Base-by-base conservation (phyloP, 768 basidiomycete species). In the Termitomyces heimii region DNA sequence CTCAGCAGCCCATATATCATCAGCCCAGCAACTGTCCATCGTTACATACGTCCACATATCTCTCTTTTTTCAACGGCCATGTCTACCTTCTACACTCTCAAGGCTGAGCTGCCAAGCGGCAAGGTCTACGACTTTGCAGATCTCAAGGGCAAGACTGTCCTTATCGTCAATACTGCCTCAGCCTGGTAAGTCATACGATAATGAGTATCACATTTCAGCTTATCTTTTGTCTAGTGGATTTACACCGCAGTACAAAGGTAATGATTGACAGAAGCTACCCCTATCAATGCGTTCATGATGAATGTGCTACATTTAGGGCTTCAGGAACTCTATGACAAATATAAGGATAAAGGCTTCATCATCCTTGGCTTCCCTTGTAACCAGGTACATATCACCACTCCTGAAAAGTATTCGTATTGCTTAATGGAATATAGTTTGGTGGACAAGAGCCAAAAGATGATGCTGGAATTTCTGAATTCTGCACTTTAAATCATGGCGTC, bases 281-380 rank as follows among this genome's bases (percentile, higher is more conserved):
- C 26, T 31, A 14, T 54, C n/a, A 24, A 28, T 40, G 6, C 35
- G n/a, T 18, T 52, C 37, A 20, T 28, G 35, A 52, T 29, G 1
- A 28, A 39, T 28, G 26, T 32, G 16, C 13, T 59, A 29, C 12
- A 39, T 66, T 52, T 64, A 80, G 93, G 91, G 46, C 82, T 98
- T 24, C 90, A 98, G 71, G 72, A 73, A 18, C 75, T 94, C 18
- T 82, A 95, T 70, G 81, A 93, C 54, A 89, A 89, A 67, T 89
- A 92, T 76, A 85, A 88, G 67, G 86, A 86, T 52, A 74, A 80
- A 55, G 90, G 79, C 6, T 78, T 96, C 45, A 79, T 85, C 50
- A 82, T 97, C 55, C 79, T 97, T 52, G 94, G 93, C 3, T 96
- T 96, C 78, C 95, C 95, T 12, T 94, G 86, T 72, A 92, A 95